Evolutionary conservation across 1,284 basidiomycete genomes (phyloP).

Genomic region (Singerocomus inundabilis): DNA sequence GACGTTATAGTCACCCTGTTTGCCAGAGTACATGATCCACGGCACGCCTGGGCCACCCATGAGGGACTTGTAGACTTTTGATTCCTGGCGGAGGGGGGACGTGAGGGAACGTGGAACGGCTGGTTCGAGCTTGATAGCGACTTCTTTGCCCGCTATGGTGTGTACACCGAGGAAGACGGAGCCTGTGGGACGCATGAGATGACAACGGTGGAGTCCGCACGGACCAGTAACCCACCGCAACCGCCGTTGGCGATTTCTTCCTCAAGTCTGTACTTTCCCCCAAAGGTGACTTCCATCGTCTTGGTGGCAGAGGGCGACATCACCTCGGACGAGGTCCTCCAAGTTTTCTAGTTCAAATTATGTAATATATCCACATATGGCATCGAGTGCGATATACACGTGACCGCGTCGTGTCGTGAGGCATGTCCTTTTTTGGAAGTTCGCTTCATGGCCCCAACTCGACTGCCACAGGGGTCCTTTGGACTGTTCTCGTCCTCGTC

Average conservation of each 20-base stretch:
- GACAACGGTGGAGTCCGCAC: not conserved
- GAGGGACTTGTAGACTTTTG: conserved; percentile 88
- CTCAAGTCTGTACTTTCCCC: conserved; percentile 90
- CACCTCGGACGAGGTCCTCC: not conserved
- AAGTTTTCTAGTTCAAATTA: conserved; percentile 22
- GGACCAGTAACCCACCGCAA: conserved; percentile 63
- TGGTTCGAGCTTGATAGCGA: conserved; percentile 95
- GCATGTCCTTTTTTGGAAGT: not conserved
- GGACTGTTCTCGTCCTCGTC: no score
- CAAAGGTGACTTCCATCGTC: conserved; percentile 73
- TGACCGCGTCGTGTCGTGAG: conserved; percentile 28
- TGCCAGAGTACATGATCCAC: conserved; percentile 94
- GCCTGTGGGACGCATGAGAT: conserved; percentile 43
- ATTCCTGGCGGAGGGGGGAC: conserved; percentile 86
- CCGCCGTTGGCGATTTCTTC: conserved; percentile 95
- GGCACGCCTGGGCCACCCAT: conserved; percentile 93
- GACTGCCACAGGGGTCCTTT: no score
- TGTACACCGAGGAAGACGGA: conserved; percentile 95
- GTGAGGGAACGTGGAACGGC: conserved; percentile 54
- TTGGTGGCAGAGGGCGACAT: conserved; percentile 13
- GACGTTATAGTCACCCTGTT: conserved; percentile 94
- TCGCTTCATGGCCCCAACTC: no score
- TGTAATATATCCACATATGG: conserved; percentile 18
- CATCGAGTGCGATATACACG: conserved; percentile 16
- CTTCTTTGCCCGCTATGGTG: conserved; percentile 93